Conservation (phyloP, 106 monocot genomes). For the Dendrobium officinale region DNA sequence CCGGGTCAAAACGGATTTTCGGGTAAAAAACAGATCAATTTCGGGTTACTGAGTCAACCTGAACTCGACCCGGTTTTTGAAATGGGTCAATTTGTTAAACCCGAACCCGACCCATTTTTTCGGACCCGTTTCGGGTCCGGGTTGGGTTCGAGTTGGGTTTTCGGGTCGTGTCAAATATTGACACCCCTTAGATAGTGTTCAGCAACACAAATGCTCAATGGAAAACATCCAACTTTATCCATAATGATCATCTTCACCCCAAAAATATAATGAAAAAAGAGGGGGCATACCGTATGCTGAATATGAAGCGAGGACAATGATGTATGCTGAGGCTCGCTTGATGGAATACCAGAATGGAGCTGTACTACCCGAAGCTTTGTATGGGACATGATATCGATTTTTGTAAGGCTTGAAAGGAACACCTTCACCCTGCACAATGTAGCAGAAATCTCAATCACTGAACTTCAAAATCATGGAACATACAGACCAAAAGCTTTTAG, state of each 20-base stretch:
- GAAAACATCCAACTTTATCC: too few species aligned
- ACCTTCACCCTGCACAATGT: conserved; percentile 55
- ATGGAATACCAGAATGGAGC: conserved; percentile 85
- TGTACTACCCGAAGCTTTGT: conserved; percentile 73
- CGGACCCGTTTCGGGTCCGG: too few species aligned
- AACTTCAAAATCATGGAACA: background rate
- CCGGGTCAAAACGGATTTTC: too few species aligned
- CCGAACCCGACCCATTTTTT: too few species aligned
- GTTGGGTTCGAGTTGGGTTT: too few species aligned
- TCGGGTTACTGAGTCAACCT: too few species aligned
- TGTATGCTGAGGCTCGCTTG: conserved; percentile 68
- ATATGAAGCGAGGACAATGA: conserved; percentile 84
- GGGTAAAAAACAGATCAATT: too few species aligned
- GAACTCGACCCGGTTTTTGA: too few species aligned
- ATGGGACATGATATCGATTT: conserved; percentile 59
- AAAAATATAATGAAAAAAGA: background rate
- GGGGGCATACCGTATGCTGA: conserved; percentile 61
- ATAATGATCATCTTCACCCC: background rate
- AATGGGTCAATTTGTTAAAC: too few species aligned
- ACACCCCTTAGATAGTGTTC: too few species aligned
- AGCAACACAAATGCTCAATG: too few species aligned
- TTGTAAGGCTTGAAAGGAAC: conserved; percentile 73
- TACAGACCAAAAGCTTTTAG: background rate
- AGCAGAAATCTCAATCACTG: background rate
- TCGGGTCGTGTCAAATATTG: too few species aligned